phyloP scores from a whole-genome alignment of 2,329 filamentous ascomycete species.

The Leptographium flavum region DNA sequence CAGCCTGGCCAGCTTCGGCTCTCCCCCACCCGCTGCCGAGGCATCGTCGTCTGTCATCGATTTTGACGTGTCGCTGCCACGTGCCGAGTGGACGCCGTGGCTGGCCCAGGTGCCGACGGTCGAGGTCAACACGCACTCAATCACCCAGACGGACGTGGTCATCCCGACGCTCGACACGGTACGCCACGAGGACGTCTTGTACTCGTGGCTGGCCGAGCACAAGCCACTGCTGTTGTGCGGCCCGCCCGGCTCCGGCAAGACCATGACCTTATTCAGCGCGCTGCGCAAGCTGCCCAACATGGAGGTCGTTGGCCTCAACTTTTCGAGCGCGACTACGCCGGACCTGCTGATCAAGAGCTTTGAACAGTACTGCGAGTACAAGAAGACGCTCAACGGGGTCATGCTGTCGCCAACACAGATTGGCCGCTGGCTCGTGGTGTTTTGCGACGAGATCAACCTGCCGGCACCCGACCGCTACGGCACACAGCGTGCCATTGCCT shows the following conservation, averaged over 20 bases:
- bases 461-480: constrained; percentile 95
- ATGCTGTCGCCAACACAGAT: constrained; percentile 94
- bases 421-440: constrained; percentile 93
- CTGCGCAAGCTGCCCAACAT: constrained; percentile 94
- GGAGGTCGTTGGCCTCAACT: constrained; percentile 98
- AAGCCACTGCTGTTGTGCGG: constrained; percentile 94
- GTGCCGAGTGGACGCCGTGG: constrained; percentile 83
- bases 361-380: constrained; percentile 98
- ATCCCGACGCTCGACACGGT: constrained; percentile 97
- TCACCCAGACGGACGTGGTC: constrained; percentile 95
- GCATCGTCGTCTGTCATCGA: constrained; percentile 65
- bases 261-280: constrained; percentile 97
- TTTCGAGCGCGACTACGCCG: constrained; percentile 95
- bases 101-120: constrained; percentile 87
- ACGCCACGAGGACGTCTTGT: constrained; percentile 95
- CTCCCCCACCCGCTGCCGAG: constrained; percentile 50
- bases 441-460: constrained; percentile 99
- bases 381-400: constrained; percentile 93
- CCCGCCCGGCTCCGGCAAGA: constrained; percentile 96
- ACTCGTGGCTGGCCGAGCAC: constrained; percentile 98
- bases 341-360: constrained; percentile 98
- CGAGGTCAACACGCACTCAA: constrained; percentile 95
- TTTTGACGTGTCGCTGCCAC: constrained; percentile 78
- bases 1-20: constrained; percentile 71
- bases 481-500: constrained; percentile 93